These are phyloP conservation scores for Trifolium fragiferum DNA, from an alignment of 306 rosid species.

Conservation along the genomic window DNA sequence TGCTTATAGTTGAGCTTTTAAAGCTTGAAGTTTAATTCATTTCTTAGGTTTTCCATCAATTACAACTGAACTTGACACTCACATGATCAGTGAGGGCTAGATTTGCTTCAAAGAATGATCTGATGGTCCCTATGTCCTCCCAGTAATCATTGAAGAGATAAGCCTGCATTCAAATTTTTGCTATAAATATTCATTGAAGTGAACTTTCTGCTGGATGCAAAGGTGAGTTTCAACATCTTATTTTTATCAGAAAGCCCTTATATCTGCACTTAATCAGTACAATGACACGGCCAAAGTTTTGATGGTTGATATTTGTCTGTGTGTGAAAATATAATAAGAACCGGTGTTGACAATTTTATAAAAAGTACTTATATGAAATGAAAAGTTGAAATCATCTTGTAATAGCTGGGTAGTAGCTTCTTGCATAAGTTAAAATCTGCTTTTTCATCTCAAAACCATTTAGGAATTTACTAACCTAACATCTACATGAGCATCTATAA, in stretches of 20 bases:
- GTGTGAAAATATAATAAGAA: background rate
- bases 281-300: background rate
- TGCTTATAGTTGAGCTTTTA: constrained; percentile 23
- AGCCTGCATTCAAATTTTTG: constrained; percentile 63
- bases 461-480: too few species aligned
- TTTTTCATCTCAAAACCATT: too few species aligned
- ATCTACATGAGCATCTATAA: too few species aligned
- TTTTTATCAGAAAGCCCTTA: background rate
- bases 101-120: constrained; percentile 95
- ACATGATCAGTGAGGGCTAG: constrained; percentile 93
- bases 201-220: constrained; percentile 11
- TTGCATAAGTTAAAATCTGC: background rate
- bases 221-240: constrained; percentile 8
- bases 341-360: background rate
- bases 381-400: background rate
- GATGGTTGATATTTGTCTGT: background rate
- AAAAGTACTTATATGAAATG: background rate
- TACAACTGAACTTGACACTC: constrained; percentile 45
- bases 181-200: constrained; percentile 32
- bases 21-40: constrained; percentile 16
- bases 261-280: background rate
- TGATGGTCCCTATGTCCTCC: constrained; percentile 97
- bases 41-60: constrained; percentile 32
- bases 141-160: constrained; percentile 95
- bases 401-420: background rate